Percentiles rank a stretch among this genome's conserved stretches.
Conservation (phyloP, 176 grass and related monocot species). For the Olyra latifolia region DNA sequence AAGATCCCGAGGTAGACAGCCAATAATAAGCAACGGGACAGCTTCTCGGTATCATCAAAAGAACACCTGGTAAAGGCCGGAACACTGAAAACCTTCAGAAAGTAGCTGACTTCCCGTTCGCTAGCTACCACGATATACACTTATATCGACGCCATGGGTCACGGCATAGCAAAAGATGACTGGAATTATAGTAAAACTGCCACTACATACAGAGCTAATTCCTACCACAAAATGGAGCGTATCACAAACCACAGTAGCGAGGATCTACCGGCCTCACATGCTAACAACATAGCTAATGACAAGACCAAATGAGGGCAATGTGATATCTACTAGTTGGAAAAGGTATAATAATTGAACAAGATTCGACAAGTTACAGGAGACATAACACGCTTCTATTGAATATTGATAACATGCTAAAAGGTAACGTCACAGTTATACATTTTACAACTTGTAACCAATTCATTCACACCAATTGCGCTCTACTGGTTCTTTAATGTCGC, state of each 20-base stretch:
- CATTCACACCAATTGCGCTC: background rate
- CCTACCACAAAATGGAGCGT: background rate
- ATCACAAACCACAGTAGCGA: background rate
- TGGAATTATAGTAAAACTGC: background rate
- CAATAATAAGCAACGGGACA: background rate
- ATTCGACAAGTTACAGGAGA: constrained; percentile 22
- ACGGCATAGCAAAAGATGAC: background rate
- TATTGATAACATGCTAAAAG: constrained; percentile 17
- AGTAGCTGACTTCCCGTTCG: background rate
- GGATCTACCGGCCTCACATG: background rate
- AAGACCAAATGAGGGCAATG: background rate
- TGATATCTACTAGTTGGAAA: background rate
- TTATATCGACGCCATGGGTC: background rate
- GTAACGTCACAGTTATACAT: constrained; percentile 8
- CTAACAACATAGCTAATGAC: constrained; percentile 2
- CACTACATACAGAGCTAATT: constrained; percentile 1
- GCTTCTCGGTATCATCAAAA: background rate
- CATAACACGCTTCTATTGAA: constrained; percentile 1
- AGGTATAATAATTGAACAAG: background rate
- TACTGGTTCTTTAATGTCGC: constrained; percentile 12
- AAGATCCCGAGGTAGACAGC: background rate
- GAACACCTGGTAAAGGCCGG: background rate
- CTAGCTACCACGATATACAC: background rate
- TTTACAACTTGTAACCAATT: constrained; percentile 24
- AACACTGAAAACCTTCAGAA: background rate